phyloP scores from a whole-genome alignment of 2,329 filamentous ascomycete species.

The Aspergillus sp. region DNA sequence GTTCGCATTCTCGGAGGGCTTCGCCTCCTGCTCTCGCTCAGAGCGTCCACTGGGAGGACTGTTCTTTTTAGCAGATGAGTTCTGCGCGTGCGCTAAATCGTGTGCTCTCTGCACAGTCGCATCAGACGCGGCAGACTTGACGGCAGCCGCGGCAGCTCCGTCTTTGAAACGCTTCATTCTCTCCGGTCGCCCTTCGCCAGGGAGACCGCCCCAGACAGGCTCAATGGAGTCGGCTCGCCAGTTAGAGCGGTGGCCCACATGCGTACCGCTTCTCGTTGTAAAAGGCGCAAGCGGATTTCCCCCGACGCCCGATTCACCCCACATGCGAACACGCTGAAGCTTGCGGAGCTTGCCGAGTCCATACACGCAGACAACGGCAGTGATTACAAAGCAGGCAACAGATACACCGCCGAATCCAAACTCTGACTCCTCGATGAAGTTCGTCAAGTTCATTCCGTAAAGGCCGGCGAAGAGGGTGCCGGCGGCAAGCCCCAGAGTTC shows the following conservation, averaged over 20 bases:
- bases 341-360: slow-evolving; percentile 74
- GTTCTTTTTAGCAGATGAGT: too few relatives aligned
- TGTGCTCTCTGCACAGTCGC: slow-evolving; percentile 6
- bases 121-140: slow-evolving; percentile 12
- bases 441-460: slow-evolving; percentile 99
- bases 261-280: slow-evolving; percentile 14
- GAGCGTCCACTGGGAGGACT: too few relatives aligned
- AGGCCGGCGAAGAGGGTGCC: slow-evolving; percentile 94
- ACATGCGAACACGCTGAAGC: slow-evolving; percentile 85
- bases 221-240: slow-evolving; percentile 38
- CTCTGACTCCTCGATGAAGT: slow-evolving; percentile 91
- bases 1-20: too few relatives aligned
- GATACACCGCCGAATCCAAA: slow-evolving; percentile 76
- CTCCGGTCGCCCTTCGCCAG: slow-evolving; percentile 30
- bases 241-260: slow-evolving; percentile 22
- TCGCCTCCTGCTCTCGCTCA: too few relatives aligned
- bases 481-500: slow-evolving; percentile 85
- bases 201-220: slow-evolving; percentile 29
- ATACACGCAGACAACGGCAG: slow-evolving; percentile 69
- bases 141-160: slow-evolving; percentile 16
- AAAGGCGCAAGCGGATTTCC: slow-evolving; percentile 19
- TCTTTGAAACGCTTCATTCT: slow-evolving; percentile 29
- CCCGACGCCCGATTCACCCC: slow-evolving; percentile 46
- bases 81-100: background rate
- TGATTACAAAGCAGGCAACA: slow-evolving; percentile 59